These are phyloP conservation scores for Diaporthe sp. DNA, from an alignment of 2,329 filamentous ascomycete genomes.

Conservation along the genomic window DNA sequence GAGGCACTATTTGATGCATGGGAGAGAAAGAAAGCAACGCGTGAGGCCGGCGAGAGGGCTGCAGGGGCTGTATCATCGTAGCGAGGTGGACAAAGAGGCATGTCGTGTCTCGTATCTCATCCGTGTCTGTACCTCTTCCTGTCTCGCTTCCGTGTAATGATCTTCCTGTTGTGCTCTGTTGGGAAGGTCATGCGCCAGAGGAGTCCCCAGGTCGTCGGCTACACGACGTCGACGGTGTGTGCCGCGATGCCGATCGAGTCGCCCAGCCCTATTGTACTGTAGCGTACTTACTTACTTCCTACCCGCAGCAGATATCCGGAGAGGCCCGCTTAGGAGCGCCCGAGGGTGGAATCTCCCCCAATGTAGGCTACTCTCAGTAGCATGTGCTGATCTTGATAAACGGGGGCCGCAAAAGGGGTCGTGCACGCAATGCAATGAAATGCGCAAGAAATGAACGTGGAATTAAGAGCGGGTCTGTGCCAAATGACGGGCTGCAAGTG, in stretches of 20 bases:
- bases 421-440: slow-evolving; percentile 33
- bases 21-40: slow-evolving; percentile 17
- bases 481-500: slow-evolving; percentile 37
- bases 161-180: slow-evolving; percentile 3
- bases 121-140: neutral
- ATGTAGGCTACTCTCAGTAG: neutral
- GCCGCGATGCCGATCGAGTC: slow-evolving; percentile 13
- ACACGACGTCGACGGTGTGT: slow-evolving; percentile 17
- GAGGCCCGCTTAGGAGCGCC: slow-evolving; percentile 17
- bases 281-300: neutral
- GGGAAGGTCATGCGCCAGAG: neutral
- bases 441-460: slow-evolving; percentile 37
- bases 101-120: neutral
- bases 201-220: neutral
- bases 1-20: slow-evolving; percentile 23
- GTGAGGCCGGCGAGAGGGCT: neutral
- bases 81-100: neutral
- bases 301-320: slow-evolving; percentile 2
- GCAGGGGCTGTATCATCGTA: neutral
- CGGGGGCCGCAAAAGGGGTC: slow-evolving; percentile 33
- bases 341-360: slow-evolving; percentile 21
- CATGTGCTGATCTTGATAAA: slow-evolving; percentile 23
- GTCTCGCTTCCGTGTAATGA: slow-evolving; percentile 9
- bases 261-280: slow-evolving; percentile 1
- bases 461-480: slow-evolving; percentile 42